Base-by-base conservation (phyloP, 2,329 filamentous ascomycete species). In the Tothia fuscella region DNA sequence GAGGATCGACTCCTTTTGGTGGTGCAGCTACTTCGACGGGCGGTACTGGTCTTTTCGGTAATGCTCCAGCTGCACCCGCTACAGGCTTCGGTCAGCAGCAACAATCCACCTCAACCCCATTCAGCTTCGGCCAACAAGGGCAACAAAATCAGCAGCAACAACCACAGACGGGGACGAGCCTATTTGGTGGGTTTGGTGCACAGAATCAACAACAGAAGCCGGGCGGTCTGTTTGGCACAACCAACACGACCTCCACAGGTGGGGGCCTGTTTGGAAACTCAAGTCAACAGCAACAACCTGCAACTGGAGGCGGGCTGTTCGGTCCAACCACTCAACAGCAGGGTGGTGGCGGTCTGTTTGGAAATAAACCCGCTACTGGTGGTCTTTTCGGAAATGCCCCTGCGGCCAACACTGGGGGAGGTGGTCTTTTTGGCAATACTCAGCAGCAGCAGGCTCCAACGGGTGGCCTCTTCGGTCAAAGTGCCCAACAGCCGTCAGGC, bases 371-470 rank as follows among this genome's bases (percentile, higher is more conserved):
- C 36, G 46, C 52, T 3, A 47, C 49, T 32, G 45, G 58, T 20
- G 55, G 51, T 29, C 51, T 60, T 17, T 61, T 61, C 42, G 56
- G 56, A n/a, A 47, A 47, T 20, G 49, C 45, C 36, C 46, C 50
- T 24, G 29, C 29, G 6, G 16, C 37, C 22, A 26, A 41, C 40
- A 49, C 6, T 16, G 53, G 50, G 26, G 49, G 50, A n/a, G 56
- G 61, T 32, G 49, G 51, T 17, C 50, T 66, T 10, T 67, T 67
- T 41, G 63, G 60, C 26, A 56, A 49, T 10, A 56, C 51, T 69
- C 49, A 63, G 34, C 71, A 75, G 50, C 66, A 66, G 52, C 67
- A 72, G 49, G 38, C 49, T n/a, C 55, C 49, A 32, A 59, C 62
- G 32, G 57, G 63, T 35, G 61, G 65, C 24, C 55, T 74, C 12